A percentile compares a stretch with the other conserved stretches of the same genome.
phyloP scores from a whole-genome alignment of 2,329 filamentous ascomycete species.

The Fusarium zealandicum region DNA sequence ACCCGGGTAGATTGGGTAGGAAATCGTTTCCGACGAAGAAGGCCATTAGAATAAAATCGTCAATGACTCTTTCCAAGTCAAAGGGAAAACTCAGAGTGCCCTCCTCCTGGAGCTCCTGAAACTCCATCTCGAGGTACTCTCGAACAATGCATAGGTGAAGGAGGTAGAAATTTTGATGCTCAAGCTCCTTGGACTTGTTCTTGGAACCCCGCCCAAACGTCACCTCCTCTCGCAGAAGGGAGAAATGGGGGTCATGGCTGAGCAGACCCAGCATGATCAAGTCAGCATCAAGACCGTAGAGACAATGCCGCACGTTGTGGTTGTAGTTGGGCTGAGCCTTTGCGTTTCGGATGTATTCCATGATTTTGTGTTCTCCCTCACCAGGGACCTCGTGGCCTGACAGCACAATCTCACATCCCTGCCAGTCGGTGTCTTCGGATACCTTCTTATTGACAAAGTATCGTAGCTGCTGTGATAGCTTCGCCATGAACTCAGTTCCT shows the following conservation, averaged over 20 bases:
- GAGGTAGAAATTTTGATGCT: slow-evolving; percentile 98
- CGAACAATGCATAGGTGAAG: slow-evolving; percentile 97
- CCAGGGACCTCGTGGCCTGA: slow-evolving; percentile 98
- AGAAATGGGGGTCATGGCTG: slow-evolving; percentile 98
- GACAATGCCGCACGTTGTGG: slow-evolving; percentile 91
- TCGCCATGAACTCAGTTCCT: slow-evolving; percentile 95
- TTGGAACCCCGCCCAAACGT: slow-evolving; percentile 91
- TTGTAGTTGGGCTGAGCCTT: slow-evolving; percentile 95
- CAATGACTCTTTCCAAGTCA: slow-evolving; percentile 94
- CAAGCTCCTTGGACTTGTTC: slow-evolving; percentile 91
- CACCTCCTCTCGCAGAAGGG: slow-evolving; percentile 93
- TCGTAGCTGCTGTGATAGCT: slow-evolving; percentile 89
- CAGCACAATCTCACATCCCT: slow-evolving; percentile 92
- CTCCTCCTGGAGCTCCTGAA: slow-evolving; percentile 85
- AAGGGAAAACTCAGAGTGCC: slow-evolving; percentile 78
- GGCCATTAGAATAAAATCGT: slow-evolving; percentile 99
- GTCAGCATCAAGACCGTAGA: slow-evolving; percentile 97
- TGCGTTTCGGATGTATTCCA: slow-evolving; percentile 98
- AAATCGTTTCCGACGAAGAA: slow-evolving; percentile 99
- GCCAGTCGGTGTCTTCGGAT: slow-evolving; percentile 96
- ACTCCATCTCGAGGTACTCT: slow-evolving; percentile 96
- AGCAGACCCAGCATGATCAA: slow-evolving; percentile 97
- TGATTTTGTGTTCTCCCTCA: slow-evolving; percentile 99
- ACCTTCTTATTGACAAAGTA: slow-evolving; percentile 99
- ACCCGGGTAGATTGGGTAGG: slow-evolving; percentile 90